A percentile compares a stretch with the other conserved stretches of the same genome.
phyloP scores from a whole-genome alignment of 768 basidiomycete genomes.

The Trametes cubensis region DNA sequence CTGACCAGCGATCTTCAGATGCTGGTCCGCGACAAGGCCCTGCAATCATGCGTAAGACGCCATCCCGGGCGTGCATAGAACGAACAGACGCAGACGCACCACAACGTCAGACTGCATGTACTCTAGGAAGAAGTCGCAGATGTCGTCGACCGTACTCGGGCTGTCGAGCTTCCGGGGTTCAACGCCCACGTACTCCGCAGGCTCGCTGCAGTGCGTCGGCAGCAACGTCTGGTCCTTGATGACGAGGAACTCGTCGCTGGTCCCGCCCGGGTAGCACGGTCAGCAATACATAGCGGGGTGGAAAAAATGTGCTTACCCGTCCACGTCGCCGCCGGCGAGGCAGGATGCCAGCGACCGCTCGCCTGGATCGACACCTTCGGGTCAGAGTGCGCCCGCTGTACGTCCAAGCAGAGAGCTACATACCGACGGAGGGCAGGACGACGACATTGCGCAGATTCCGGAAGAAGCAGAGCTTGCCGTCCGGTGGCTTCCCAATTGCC shows the following conservation, averaged over 20 bases:
- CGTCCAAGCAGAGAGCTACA: slow-evolving; percentile 17
- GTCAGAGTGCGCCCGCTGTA: neutral
- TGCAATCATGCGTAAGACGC: slow-evolving; percentile 30
- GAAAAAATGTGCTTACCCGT: slow-evolving; percentile 52
- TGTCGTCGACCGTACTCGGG: slow-evolving; percentile 64
- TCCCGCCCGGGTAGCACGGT: neutral
- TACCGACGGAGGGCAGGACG: slow-evolving; percentile 68
- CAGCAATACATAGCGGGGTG: too few relatives aligned
- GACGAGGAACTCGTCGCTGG: slow-evolving; percentile 66
- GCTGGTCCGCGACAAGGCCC: slow-evolving; percentile 70
- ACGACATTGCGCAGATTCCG: slow-evolving; percentile 68
- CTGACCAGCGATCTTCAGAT: slow-evolving; percentile 68
- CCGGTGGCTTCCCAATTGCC: slow-evolving; percentile 72
- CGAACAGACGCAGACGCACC: slow-evolving; percentile 43
- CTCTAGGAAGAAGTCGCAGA: slow-evolving; percentile 80
- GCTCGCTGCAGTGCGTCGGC: slow-evolving; percentile 48
- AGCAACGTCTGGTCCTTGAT: slow-evolving; percentile 58
- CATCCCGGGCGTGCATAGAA: neutral
- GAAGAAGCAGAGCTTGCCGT: slow-evolving; percentile 58
- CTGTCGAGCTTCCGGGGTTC: slow-evolving; percentile 29
- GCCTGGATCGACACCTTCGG: slow-evolving; percentile 39
- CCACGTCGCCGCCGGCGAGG: slow-evolving; percentile 78
- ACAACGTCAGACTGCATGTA: slow-evolving; percentile 84
- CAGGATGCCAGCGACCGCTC: slow-evolving; percentile 66
- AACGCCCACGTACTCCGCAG: slow-evolving; percentile 54